Base-by-base conservation (phyloP, 2,329 filamentous ascomycete species). In the Fusarium veterinarium region DNA sequence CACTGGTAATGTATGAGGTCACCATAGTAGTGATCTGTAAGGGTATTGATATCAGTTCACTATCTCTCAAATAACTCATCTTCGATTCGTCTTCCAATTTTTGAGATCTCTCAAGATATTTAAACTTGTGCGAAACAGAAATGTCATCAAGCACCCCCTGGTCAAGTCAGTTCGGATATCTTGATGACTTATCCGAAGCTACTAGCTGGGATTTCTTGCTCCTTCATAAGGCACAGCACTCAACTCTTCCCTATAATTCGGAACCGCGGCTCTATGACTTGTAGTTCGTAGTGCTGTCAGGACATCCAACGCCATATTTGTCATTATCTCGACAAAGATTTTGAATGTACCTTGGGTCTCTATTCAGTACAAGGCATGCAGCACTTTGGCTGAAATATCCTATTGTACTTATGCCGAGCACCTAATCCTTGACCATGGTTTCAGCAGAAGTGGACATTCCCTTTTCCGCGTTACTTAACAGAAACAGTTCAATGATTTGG, bases 121-220 rank as follows among this genome's bases (percentile, higher is more conserved):
- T 30, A 28, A 28, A 40, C 48, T 35, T 35, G 30, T 53, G 23
- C 33, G 23, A 41, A 40, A n/a, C 14, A 28, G 35, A 30, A 28
- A 53, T 13, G 17, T 16, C 23, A 20, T 28, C 35, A 23, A 23
- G 30, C 11, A 20, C 25, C 19, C 31, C 44, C 30, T 28, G 25
- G 33, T 40, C 37, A 44, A 55, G 37, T 25, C 17, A 25, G 19
- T 17, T 33, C 63, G 49, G 44, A 42, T 48, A 38, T 25, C 44
- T n/a, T 16, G 14, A 44, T 40, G 28, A 17, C 62, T 67, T 67
- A 60, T 67, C 62, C 62, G 62, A 51, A 60, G 31, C 38, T 30
- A 14, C 13, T 30, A 35, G 19, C 14, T 31, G 10, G 19, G n/a
- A 28, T 53, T 53, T 23, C 25, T 33, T 38, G 17, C 14, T 23